Evolutionary conservation across 2,329 filamentous ascomycete species (phyloP), one percentile per base, ranked within the genome.

Genomic region (Alternaria novae-zelandiae): DNA sequence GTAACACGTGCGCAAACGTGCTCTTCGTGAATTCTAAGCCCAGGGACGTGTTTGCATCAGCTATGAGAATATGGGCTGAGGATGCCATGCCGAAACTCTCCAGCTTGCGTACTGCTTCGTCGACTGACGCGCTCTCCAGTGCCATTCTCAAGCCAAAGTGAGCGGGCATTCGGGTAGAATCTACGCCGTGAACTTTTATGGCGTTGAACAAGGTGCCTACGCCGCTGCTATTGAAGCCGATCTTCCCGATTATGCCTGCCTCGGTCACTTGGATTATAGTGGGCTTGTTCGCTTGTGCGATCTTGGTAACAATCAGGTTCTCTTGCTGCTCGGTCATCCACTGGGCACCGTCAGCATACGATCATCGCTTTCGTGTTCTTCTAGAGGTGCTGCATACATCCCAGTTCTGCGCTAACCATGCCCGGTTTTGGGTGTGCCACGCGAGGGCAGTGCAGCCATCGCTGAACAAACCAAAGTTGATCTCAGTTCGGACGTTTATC

Each of bases 121-220:
- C 76, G 0, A 82, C 81, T 3, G 83, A 86, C 0, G 25, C 55
- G 26, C 83, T 85, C 55, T 90, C 88, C 2, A 91, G 75, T 5
- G 83, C 84, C 17, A 83, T 76, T 1, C 89, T 81, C 6, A 90
- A 80, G 0, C 86, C 87, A 7, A 91, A 79, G 70, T 91, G 89
- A n/a, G 88, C 85, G 0, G 89, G 88, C 3, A 90, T 69, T 8
- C 82, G 83, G 1, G 76, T 75, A 3, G 76, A 69, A 69, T 88
- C 82, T 51, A 89, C 83, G 1, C 87, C 87, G 3, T 83, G 81
- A 4, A 86, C 86, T 43, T 83, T 82, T 63, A 91, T 88, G 0
- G 88, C 89, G 64, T 91, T 91, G 9, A 90, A 79, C 46, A 85
- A 86, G 0, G 85, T 84, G 0, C 87, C 88, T 0, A 91, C 86